Base-by-base conservation (phyloP, 2,329 filamentous ascomycete species). In the Rutstroemia sydowiana region DNA sequence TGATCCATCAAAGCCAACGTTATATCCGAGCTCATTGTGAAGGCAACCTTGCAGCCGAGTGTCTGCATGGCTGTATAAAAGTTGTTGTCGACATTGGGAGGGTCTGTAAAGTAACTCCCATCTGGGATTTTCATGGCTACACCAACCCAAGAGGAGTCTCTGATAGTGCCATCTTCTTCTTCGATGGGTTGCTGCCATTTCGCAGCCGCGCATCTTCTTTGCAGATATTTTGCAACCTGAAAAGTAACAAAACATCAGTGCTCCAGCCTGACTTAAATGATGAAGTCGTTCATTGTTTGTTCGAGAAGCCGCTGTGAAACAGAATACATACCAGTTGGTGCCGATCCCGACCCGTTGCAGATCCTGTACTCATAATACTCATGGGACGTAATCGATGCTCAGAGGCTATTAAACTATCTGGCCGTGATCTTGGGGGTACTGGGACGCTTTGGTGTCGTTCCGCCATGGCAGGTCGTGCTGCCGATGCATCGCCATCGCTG, bases 1-100 rank as follows among this genome's bases (percentile, higher is more conserved):
- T 58, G 56, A 26, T 55, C 56, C 32, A 59, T 45, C 26, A 59
- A 51, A n/a, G 54, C 70, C 18, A 70, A 67, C 26, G 73, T 72
- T 51, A 73, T 73, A 42, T 74, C 68, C 1, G 72, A 72, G 9
- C 69, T 70, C 71, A 77, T 74, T 9, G 75, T 76, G 53, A 76
- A 67, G 13, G 72, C 73, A 31, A 52, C 51, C 75, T 57, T 57
- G 42, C 53, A 55, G 42, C 43, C 45, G 8, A 57, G 21, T 5
- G 40, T 39, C 43, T 57, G 55, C 53, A 57, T 42, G 4, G 49
- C 55, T 1, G 23, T 42, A 21, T 52, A 52, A 20, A 55, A 44
- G 8, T 46, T 28, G 30, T 52, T 54, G 30, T 57, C 52, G 13
- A 45, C 13, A 32, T 51, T 55, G 14, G 49, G 55, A 21, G 55